Conservation (phyloP, 345 rosid genomes). For the Toxicodendron radicans region DNA sequence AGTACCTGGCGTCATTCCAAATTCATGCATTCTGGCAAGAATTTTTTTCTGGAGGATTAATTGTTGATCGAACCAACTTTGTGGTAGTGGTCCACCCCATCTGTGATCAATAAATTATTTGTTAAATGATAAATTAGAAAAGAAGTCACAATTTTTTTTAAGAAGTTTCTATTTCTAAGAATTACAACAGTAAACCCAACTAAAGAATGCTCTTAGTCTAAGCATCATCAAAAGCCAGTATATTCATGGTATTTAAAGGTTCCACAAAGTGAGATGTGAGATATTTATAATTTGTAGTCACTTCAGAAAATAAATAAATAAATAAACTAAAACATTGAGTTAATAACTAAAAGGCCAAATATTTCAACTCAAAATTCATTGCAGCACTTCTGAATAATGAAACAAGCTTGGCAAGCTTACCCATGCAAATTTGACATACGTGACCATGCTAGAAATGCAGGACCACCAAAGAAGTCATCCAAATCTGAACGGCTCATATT, state of each 20-base stretch:
- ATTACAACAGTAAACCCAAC: background rate
- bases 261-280: background rate
- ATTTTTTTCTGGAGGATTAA: slow-evolving; percentile 59
- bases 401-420: slow-evolving; percentile 34
- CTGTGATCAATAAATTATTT: slow-evolving; percentile 27
- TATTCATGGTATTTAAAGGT: background rate
- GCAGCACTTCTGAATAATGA: slow-evolving; percentile 3
- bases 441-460: slow-evolving; percentile 82
- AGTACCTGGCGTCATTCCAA: slow-evolving; percentile 79
- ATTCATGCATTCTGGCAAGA: slow-evolving; percentile 60
- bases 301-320: no score
- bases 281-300: slow-evolving; percentile 2
- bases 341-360: background rate
- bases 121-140: slow-evolving; percentile 2
- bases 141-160: background rate
- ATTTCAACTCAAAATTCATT: background rate
- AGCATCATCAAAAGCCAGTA: background rate
- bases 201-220: slow-evolving; percentile 13
- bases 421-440: slow-evolving; percentile 77
- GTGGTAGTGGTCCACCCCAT: slow-evolving; percentile 78
- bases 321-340: background rate
- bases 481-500: slow-evolving; percentile 51
- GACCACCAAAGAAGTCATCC: slow-evolving; percentile 76
- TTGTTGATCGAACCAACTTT: slow-evolving; percentile 68
- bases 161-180: background rate